These are phyloP conservation scores for Cytospora schulzeri DNA, from an alignment of 2,329 filamentous ascomycete species.

Conservation along the genomic window DNA sequence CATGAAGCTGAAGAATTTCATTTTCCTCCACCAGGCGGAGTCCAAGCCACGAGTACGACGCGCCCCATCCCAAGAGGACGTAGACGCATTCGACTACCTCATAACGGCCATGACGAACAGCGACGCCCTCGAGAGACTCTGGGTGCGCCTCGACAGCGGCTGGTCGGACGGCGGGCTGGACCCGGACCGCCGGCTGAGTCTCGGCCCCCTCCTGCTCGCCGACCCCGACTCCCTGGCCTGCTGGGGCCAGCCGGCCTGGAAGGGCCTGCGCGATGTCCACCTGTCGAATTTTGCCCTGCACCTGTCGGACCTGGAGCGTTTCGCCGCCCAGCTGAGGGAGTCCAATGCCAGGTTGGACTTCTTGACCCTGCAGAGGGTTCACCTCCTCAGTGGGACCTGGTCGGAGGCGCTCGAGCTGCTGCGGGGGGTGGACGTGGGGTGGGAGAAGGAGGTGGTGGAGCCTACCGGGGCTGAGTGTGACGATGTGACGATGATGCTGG, in stretches of 20 bases:
- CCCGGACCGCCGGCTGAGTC: background rate
- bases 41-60: background rate
- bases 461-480: slow-evolving; percentile 20
- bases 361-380: slow-evolving; percentile 14
- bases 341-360: slow-evolving; percentile 7
- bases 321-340: background rate
- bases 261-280: slow-evolving; percentile 12
- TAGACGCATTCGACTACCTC: slow-evolving; percentile 5
- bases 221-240: background rate
- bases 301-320: slow-evolving; percentile 2
- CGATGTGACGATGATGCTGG: background rate
- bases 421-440: slow-evolving; percentile 12
- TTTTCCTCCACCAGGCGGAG: slow-evolving; percentile 9
- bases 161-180: slow-evolving; percentile 13
- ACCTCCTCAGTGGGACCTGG: slow-evolving; percentile 18
- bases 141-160: slow-evolving; percentile 18
- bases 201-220: background rate
- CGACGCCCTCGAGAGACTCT: slow-evolving; percentile 7
- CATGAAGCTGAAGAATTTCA: slow-evolving; percentile 15
- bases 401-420: slow-evolving; percentile 16
- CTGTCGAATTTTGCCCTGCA: slow-evolving; percentile 15
- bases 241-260: background rate
- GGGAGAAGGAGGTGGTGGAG: slow-evolving; percentile 13
- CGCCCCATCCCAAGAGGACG: background rate
- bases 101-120: slow-evolving; percentile 21